Evolutionary conservation across 2,329 filamentous ascomycete genomes (phyloP).

Genomic region (Akanthomyces muscarius): DNA sequence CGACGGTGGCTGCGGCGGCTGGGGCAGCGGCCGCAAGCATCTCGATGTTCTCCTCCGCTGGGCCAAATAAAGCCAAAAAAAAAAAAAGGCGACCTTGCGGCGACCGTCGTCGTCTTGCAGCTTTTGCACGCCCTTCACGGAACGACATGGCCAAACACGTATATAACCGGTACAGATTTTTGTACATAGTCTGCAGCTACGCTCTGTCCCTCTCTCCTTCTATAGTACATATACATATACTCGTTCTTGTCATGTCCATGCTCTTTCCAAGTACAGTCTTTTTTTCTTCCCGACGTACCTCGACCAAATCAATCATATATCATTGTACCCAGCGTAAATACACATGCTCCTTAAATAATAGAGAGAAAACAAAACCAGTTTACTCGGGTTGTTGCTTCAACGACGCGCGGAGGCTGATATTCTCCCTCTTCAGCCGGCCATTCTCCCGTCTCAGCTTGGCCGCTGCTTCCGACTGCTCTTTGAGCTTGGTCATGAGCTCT

Average conservation of each 20-base stretch:
- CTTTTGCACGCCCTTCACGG: too few species aligned
- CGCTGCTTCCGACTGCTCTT: constrained; percentile 72
- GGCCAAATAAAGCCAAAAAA: background rate
- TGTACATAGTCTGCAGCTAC: constrained; percentile 1
- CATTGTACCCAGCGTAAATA: constrained; percentile 9
- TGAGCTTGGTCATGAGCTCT: constrained; percentile 67
- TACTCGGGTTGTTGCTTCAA: constrained; percentile 41
- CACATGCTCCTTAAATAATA: constrained; percentile 17
- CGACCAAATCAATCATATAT: constrained; percentile 16
- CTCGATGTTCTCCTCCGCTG: background rate
- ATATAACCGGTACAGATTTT: background rate
- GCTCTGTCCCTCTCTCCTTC: background rate
- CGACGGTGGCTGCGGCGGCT: background rate
- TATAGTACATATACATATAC: constrained; percentile 14
- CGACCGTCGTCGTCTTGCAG: background rate
- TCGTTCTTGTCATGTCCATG: constrained; percentile 1
- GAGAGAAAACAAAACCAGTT: background rate
- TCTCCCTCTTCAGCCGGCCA: constrained; percentile 74
- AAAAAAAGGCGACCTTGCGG: background rate
- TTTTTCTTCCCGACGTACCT: too few species aligned
- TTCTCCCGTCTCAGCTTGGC: constrained; percentile 81
- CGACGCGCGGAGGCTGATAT: constrained; percentile 62
- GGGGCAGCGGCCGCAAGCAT: background rate
- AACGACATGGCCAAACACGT: background rate
- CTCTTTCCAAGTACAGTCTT: background rate